Evolutionary conservation across 805 yeast species (phyloP).

Genomic region (Lipomyces kockii): DNA sequence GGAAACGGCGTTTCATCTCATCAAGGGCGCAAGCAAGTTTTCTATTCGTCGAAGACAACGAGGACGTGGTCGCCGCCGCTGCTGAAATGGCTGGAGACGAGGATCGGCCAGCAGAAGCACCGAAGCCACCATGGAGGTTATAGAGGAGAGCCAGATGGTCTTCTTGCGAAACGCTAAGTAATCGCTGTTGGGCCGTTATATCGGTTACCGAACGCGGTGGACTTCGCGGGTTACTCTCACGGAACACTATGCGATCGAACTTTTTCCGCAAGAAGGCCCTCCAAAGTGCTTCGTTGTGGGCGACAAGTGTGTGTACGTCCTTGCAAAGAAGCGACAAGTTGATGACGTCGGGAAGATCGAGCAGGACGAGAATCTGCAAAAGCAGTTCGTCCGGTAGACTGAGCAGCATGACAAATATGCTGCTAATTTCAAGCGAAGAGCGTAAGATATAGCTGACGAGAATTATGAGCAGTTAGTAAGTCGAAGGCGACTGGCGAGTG

Average conservation of each 20-base stretch:
- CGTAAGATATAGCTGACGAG: background rate
- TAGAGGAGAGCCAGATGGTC: constrained; percentile 18
- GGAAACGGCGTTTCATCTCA: constrained; percentile 27
- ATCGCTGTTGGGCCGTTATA: constrained; percentile 23
- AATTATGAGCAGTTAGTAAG: background rate
- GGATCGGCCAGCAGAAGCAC: background rate
- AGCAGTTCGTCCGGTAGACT: constrained; percentile 32
- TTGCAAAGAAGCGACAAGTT: constrained; percentile 23
- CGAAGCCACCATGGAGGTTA: constrained; percentile 22
- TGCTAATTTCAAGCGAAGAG: background rate
- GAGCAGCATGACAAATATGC: constrained; percentile 16
- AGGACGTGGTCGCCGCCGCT: background rate
- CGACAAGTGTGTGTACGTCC: constrained; percentile 16
- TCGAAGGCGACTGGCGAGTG: background rate
- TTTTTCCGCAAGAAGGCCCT: constrained; percentile 11
- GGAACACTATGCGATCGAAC: constrained; percentile 22
- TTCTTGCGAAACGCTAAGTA: constrained; percentile 19
- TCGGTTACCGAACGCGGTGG: constrained; percentile 17
- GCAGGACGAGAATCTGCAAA: constrained; percentile 17
- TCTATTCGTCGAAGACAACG: background rate
- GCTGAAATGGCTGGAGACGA: constrained; percentile 17
- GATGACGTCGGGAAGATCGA: constrained; percentile 27
- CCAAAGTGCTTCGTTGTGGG: constrained; percentile 30
- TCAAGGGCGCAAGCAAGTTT: constrained; percentile 9
- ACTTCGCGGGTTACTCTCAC: constrained; percentile 7